phyloP scores from a whole-genome alignment of 495 filamentous ascomycete species.

The Penicillium macrosclerotiorum region DNA sequence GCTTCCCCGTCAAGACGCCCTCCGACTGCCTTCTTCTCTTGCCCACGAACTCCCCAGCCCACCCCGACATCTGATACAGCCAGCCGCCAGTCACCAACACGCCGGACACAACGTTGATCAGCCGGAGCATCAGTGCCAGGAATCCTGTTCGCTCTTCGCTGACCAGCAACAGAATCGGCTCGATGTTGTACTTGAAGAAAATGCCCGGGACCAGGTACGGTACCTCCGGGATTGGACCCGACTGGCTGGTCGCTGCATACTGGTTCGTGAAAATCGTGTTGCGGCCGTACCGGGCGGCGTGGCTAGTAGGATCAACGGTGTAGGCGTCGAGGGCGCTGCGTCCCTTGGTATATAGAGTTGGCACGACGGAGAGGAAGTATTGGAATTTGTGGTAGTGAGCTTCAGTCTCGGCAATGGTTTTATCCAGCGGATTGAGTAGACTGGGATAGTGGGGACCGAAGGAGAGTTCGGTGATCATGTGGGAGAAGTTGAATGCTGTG shows the following conservation, averaged over 20 bases:
- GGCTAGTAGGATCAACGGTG: slow-evolving; percentile 22
- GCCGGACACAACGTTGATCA: slow-evolving; percentile 65
- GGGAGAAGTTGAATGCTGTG: slow-evolving; percentile 98
- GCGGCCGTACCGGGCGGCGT: slow-evolving; percentile 24
- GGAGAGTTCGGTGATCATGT: slow-evolving; percentile 93
- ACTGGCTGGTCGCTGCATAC: slow-evolving; percentile 92
- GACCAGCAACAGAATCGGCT: slow-evolving; percentile 86
- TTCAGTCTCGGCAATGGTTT: slow-evolving; percentile 73
- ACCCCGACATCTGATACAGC: slow-evolving; percentile 58
- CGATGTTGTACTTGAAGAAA: slow-evolving; percentile 99
- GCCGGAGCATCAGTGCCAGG: slow-evolving; percentile 68
- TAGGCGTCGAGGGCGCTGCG: slow-evolving; percentile 45
- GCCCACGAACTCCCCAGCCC: slow-evolving; percentile 46
- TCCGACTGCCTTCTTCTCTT: slow-evolving; percentile 44
- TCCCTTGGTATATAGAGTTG: slow-evolving; percentile 81
- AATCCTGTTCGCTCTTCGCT: slow-evolving; percentile 77
- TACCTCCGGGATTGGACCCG: slow-evolving; percentile 62
- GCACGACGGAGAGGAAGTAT: slow-evolving; percentile 96
- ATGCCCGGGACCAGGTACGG: slow-evolving; percentile 72
- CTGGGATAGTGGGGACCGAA: slow-evolving; percentile 95
- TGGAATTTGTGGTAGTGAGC: slow-evolving; percentile 92
- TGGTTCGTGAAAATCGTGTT: slow-evolving; percentile 89
- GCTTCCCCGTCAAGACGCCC: slow-evolving; percentile 59
- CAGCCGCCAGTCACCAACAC: slow-evolving; percentile 63
- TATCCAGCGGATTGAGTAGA: slow-evolving; percentile 91